These are phyloP conservation scores for Talaromyces liani DNA, from an alignment of 495 filamentous ascomycete species.

Conservation along the genomic window DNA sequence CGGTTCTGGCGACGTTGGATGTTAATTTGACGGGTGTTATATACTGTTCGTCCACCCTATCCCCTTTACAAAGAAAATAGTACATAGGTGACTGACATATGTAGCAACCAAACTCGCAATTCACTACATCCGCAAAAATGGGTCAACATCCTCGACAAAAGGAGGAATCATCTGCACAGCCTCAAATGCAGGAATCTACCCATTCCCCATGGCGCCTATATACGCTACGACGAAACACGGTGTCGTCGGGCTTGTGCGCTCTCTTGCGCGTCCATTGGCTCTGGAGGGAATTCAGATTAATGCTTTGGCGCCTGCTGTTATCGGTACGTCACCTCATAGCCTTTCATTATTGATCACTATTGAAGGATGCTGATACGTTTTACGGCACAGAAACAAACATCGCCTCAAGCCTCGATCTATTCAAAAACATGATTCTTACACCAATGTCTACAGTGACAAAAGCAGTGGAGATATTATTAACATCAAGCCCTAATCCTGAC, in stretches of 20 bases:
- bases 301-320: conserved; percentile 43
- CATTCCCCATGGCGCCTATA: conserved; percentile 47
- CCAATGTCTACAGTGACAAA: conserved; percentile 42
- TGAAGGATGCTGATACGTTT: background rate
- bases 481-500: background rate
- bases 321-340: conserved; percentile 21
- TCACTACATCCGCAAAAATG: conserved; percentile 46
- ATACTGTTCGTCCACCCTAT: conserved; percentile 34
- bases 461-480: conserved; percentile 23
- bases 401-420: conserved; percentile 33
- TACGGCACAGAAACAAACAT: conserved; percentile 39
- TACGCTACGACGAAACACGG: conserved; percentile 46
- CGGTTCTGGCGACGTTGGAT: conserved; percentile 32
- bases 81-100: background rate
- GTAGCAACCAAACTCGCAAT: conserved; percentile 43
- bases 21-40: conserved; percentile 41
- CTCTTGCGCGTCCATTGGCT: conserved; percentile 30
- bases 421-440: conserved; percentile 44
- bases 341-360: background rate
- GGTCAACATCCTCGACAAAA: conserved; percentile 15
- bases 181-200: conserved; percentile 49
- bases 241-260: conserved; percentile 44
- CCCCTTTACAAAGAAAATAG: background rate
- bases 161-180: conserved; percentile 50
- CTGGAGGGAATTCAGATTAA: conserved; percentile 43